Evolutionary conservation across 2,329 filamentous ascomycete species (phyloP).

Genomic region (Venturia nashicola): DNA sequence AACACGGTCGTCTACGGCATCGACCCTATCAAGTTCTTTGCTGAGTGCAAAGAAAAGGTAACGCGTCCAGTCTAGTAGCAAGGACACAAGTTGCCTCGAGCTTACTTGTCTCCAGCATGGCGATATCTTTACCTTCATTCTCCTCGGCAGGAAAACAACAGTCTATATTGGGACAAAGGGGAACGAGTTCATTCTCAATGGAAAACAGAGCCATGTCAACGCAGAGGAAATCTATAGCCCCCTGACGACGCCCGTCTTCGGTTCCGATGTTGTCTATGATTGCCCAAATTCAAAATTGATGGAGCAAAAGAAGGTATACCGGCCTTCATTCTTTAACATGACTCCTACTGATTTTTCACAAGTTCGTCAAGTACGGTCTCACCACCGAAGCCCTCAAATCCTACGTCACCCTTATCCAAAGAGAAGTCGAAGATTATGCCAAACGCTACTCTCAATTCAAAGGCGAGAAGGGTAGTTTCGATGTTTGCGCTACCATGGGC

Average conservation of each 20-base stretch:
- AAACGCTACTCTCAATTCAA: conserved; percentile 56
- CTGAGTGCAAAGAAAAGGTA: conserved; percentile 60
- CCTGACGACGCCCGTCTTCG: conserved; percentile 60
- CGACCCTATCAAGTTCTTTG: conserved; percentile 83
- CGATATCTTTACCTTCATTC: conserved; percentile 79
- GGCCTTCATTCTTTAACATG: conserved; percentile 10
- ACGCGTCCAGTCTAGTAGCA: neutral
- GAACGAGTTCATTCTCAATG: conserved; percentile 86
- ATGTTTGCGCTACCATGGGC: conserved; percentile 65
- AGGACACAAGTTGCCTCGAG: neutral
- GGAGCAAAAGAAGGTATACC: conserved; percentile 81
- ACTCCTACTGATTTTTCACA: conserved; percentile 8
- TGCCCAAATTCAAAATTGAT: conserved; percentile 86
- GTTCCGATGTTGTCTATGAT: conserved; percentile 79
- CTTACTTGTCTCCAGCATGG: conserved; percentile 49
- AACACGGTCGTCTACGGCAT: conserved; percentile 93
- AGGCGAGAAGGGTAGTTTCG: conserved; percentile 52
- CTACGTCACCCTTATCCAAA: conserved; percentile 68
- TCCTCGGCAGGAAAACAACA: conserved; percentile 81
- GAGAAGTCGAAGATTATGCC: conserved; percentile 63
- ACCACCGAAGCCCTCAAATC: conserved; percentile 62
- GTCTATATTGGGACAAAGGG: conserved; percentile 71
- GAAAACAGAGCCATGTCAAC: conserved; percentile 78
- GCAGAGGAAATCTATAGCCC: conserved; percentile 84
- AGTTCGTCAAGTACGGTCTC: conserved; percentile 74